Percentiles rank a stretch among this genome's conserved stretches.
Conservation (phyloP, 2,329 filamentous ascomycete genomes). For the Macrophomina tecta region DNA sequence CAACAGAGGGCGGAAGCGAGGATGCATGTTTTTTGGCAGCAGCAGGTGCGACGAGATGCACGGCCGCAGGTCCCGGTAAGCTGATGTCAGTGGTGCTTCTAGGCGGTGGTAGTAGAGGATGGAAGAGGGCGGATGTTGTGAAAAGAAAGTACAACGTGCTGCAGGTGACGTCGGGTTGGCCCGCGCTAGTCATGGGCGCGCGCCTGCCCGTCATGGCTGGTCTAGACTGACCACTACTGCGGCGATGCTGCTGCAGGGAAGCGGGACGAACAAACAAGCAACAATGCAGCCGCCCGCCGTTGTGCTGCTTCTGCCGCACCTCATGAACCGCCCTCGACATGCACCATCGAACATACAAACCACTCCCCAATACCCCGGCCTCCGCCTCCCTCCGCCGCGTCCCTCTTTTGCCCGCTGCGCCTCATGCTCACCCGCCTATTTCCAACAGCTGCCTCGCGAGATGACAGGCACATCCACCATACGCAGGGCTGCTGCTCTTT, state of each 20-base stretch:
- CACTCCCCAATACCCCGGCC: not conserved
- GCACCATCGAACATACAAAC: too few species aligned
- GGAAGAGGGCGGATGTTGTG: not conserved
- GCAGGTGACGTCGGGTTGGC: constrained; percentile 8
- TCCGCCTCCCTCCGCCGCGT: too few species aligned
- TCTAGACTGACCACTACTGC: not conserved
- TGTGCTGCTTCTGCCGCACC: not conserved
- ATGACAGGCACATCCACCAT: not conserved
- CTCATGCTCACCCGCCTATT: not conserved
- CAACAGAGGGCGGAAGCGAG: not conserved
- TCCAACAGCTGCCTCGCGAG: not conserved
- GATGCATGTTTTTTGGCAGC: not conserved
- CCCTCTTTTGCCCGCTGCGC: not conserved
- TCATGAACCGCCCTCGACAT: not conserved
- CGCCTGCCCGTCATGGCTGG: not conserved
- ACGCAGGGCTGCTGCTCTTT: not conserved
- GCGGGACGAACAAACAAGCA: constrained; percentile 3
- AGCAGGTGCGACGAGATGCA: constrained; percentile 1
- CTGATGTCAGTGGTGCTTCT: constrained; percentile 21
- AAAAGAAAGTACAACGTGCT: not conserved
- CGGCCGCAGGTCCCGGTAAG: constrained; percentile 8
- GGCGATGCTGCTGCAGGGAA: constrained; percentile 2
- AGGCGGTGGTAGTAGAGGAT: not conserved
- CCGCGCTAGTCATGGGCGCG: not conserved
- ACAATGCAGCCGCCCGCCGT: not conserved